phyloP scores from a whole-genome alignment of 495 filamentous ascomycete species.

The Podospora tetraspora region DNA sequence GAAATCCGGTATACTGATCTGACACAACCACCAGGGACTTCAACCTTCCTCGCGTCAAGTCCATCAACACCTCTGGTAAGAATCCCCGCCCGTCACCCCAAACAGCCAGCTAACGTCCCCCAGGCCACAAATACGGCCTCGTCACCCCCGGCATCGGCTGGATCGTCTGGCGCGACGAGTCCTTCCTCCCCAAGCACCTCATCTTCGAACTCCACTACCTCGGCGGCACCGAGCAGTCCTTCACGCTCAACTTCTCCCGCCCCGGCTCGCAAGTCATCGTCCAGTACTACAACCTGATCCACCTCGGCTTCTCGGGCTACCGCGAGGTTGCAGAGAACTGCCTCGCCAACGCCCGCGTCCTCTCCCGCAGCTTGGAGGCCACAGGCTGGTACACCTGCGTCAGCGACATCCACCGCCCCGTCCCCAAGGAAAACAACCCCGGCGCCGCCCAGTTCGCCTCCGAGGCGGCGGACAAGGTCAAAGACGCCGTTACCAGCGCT shows the following conservation, averaged over 20 bases:
- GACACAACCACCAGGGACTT: constrained; percentile 50
- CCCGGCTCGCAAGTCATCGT: constrained; percentile 67
- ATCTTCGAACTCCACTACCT: constrained; percentile 73
- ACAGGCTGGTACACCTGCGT: constrained; percentile 67
- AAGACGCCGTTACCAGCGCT: constrained; percentile 34
- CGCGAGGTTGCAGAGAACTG: constrained; percentile 64
- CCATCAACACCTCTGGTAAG: constrained; percentile 61
- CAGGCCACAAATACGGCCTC: constrained; percentile 66
- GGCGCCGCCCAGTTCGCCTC: constrained; percentile 14
- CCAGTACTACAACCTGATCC: constrained; percentile 74
- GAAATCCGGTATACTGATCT: background rate
- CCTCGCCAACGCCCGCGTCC: constrained; percentile 60
- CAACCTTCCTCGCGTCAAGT: constrained; percentile 63
- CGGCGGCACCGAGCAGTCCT: constrained; percentile 68
- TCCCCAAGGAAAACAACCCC: background rate
- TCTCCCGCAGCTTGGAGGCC: constrained; percentile 63
- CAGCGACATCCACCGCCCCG: constrained; percentile 62
- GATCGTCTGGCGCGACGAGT: constrained; percentile 69
- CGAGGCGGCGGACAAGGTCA: constrained; percentile 1
- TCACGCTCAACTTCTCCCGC: constrained; percentile 70
- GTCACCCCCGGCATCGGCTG: constrained; percentile 70
- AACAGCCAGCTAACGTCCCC: background rate
- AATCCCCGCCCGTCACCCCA: background rate
- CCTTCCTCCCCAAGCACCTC: constrained; percentile 62
- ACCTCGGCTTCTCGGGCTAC: constrained; percentile 65